These are phyloP conservation scores for Helminthosporium solani DNA, from an alignment of 2,329 filamentous ascomycete species.

Conservation along the genomic window DNA sequence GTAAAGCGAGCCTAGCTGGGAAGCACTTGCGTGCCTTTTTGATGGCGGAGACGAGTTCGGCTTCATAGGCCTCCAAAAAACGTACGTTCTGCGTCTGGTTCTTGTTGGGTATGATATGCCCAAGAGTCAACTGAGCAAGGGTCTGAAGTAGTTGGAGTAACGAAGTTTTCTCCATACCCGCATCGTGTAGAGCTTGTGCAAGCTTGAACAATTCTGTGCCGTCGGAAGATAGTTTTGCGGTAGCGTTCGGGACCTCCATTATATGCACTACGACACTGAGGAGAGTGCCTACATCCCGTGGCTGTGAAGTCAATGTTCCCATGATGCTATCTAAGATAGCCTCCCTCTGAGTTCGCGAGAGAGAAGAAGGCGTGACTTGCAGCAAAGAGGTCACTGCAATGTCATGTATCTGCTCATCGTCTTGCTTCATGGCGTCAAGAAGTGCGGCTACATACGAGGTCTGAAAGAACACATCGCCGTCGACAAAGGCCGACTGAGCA, in stretches of 20 bases:
- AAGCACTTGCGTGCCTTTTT: conserved; percentile 26
- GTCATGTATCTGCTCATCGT: conserved; percentile 8
- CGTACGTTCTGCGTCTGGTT: conserved; percentile 35
- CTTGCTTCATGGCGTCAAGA: conserved; percentile 13
- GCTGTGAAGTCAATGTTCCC: conserved; percentile 13
- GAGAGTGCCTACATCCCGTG: conserved; percentile 10
- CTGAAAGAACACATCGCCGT: conserved; percentile 19
- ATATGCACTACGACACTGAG: conserved; percentile 33
- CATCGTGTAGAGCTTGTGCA: conserved; percentile 24
- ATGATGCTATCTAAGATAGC: conserved; percentile 31
- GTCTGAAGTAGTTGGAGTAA: conserved; percentile 25
- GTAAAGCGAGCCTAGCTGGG: conserved; percentile 23
- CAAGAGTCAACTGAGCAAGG: conserved; percentile 26
- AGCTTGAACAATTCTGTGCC: conserved; percentile 28
- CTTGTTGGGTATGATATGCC: conserved; percentile 36
- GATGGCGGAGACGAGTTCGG: conserved; percentile 18
- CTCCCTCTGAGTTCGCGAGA: conserved; percentile 37
- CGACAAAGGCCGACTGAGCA: conserved; percentile 23
- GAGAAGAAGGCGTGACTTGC: conserved; percentile 23
- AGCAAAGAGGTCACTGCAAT: conserved; percentile 21
- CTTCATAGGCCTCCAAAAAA: conserved; percentile 30
- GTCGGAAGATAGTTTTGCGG: conserved; percentile 34
- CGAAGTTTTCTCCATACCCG: conserved; percentile 12
- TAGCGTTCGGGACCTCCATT: conserved; percentile 40
- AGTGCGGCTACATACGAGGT: conserved; percentile 23